phyloP scores from a whole-genome alignment of 2,329 filamentous ascomycete genomes.

The Aspergillus sojae region DNA sequence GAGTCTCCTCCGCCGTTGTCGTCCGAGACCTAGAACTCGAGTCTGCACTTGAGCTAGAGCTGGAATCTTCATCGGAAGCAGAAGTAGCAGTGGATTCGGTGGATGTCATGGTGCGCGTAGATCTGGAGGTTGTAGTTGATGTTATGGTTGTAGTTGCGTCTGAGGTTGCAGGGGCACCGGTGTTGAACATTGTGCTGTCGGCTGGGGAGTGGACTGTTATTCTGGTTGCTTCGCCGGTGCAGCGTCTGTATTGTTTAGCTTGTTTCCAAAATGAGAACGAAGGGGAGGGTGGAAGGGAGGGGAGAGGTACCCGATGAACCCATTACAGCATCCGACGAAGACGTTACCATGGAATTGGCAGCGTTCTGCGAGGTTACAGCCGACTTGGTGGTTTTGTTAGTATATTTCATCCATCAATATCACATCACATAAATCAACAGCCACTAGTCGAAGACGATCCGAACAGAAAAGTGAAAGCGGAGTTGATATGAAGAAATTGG shows the following conservation, averaged over 20 bases:
- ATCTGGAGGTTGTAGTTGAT: not conserved
- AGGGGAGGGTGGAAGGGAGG: not conserved
- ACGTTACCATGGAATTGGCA: conserved; percentile 15
- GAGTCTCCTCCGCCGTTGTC: not conserved
- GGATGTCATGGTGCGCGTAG: not conserved
- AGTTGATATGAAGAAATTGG: too few species aligned
- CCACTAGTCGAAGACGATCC: too few species aligned
- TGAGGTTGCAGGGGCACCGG: not conserved
- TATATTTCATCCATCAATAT: not conserved
- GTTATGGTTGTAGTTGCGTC: not conserved
- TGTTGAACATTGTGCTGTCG: not conserved
- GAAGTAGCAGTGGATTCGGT: not conserved
- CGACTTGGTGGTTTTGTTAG: conserved; percentile 1
- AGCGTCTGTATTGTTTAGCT: conserved; percentile 1
- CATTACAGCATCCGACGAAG: conserved; percentile 17
- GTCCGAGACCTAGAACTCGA: not conserved
- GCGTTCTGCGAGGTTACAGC: conserved; percentile 9
- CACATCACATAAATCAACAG: too few species aligned
- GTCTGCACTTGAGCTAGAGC: not conserved
- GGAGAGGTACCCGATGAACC: not conserved
- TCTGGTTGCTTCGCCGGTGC: conserved; percentile 9
- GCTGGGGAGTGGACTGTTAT: conserved; percentile 13
- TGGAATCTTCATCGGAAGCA: not conserved
- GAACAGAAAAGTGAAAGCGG: too few species aligned
- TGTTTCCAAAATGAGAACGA: too few species aligned